Conservation (phyloP, 208 protist genomes). For the Leishmania mexicana region DNA sequence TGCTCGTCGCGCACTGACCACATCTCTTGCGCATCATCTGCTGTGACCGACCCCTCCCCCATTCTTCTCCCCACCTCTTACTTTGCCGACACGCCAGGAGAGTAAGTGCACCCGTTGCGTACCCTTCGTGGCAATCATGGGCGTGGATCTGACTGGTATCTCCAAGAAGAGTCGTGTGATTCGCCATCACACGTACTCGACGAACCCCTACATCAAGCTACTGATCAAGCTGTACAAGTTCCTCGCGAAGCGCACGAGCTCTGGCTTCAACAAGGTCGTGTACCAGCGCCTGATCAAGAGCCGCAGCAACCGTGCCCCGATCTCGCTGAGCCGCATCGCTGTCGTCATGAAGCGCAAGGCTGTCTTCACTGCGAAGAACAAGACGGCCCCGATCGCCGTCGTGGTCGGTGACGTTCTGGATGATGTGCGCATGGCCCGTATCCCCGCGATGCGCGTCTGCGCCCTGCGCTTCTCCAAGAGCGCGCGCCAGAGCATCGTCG, state of each 20-base stretch:
- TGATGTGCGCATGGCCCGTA: slow-evolving; percentile 97
- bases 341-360: slow-evolving; percentile 94
- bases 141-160: slow-evolving; percentile 91
- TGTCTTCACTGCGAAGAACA: slow-evolving; percentile 74
- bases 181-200: slow-evolving; percentile 94
- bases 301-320: slow-evolving; percentile 95
- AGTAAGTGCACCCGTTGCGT: background rate
- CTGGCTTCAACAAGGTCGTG: slow-evolving; percentile 98
- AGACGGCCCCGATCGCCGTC: slow-evolving; percentile 96
- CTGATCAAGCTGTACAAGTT: slow-evolving; percentile 99
- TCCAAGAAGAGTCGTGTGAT: slow-evolving; percentile 91
- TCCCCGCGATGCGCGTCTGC: slow-evolving; percentile 96
- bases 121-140: slow-evolving; percentile 56
- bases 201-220: slow-evolving; percentile 98
- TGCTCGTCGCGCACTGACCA: background rate
- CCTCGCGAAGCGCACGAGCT: slow-evolving; percentile 97
- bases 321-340: slow-evolving; percentile 96
- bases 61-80: background rate
- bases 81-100: background rate
- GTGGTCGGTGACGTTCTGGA: slow-evolving; percentile 99
- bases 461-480: slow-evolving; percentile 99
- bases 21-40: background rate
- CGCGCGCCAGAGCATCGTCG: slow-evolving; percentile 98
- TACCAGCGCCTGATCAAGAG: slow-evolving; percentile 97
- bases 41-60: background rate